Conservation (phyloP, 2,329 filamentous ascomycete genomes). For the Botrytis medusae region DNA sequence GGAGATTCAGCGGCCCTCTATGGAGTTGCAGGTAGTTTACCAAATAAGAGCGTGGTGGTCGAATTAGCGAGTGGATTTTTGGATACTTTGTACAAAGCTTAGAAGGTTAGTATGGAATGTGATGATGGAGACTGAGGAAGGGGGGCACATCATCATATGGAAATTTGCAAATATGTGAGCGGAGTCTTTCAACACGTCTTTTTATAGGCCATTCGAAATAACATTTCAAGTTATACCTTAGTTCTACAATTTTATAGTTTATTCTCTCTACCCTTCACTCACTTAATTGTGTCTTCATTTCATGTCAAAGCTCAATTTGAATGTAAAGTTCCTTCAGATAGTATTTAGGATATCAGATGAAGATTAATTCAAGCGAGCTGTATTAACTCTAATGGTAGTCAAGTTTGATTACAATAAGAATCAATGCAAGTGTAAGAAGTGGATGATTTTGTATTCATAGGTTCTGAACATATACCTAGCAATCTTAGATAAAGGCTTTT, state of each 20-base stretch:
- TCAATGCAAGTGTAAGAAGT: background rate
- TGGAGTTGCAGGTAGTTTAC: constrained; percentile 89
- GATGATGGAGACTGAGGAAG: background rate
- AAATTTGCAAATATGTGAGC: constrained; percentile 3
- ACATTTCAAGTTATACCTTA: background rate
- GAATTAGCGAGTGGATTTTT: constrained; percentile 88
- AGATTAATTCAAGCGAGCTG: background rate
- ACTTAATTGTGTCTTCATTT: background rate
- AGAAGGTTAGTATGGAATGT: constrained; percentile 23
- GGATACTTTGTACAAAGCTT: constrained; percentile 89
- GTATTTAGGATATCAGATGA: background rate
- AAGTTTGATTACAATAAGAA: background rate
- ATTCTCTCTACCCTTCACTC: background rate
- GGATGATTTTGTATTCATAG: background rate
- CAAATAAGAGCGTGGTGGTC: constrained; percentile 92
- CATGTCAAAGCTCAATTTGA: background rate
- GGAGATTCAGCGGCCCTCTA: constrained; percentile 88
- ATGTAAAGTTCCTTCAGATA: background rate
- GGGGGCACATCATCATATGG: background rate
- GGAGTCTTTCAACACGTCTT: background rate
- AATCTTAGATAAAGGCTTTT: background rate
- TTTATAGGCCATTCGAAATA: background rate
- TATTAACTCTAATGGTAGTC: background rate
- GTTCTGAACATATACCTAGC: background rate
- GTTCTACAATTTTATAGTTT: background rate